Evolutionary conservation across 495 filamentous ascomycete species (phyloP).

Genomic region (Astrothelium subdiscretum): DNA sequence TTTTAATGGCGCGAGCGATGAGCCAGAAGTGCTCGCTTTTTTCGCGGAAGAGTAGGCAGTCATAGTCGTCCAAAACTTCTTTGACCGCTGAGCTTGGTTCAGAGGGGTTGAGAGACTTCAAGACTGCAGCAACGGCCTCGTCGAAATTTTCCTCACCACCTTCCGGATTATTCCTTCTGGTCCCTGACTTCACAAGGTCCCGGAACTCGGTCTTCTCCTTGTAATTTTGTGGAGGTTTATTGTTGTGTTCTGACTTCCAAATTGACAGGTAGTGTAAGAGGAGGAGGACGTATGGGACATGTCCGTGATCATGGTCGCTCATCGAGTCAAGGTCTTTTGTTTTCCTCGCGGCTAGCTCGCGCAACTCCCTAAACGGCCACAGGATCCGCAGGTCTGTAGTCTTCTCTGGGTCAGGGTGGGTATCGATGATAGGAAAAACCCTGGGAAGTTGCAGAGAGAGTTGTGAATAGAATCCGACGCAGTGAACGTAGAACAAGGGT

Average conservation of each 20-base stretch:
- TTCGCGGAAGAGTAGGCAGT: slow-evolving; percentile 28
- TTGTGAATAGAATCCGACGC: slow-evolving; percentile 75
- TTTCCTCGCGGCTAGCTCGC: slow-evolving; percentile 47
- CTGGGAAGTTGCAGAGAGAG: slow-evolving; percentile 66
- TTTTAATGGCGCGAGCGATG: slow-evolving; percentile 66
- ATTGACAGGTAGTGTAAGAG: slow-evolving; percentile 74
- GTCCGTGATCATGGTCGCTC: slow-evolving; percentile 75
- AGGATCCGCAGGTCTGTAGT: slow-evolving; percentile 79
- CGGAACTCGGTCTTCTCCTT: slow-evolving; percentile 80
- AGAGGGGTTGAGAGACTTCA: slow-evolving; percentile 65
- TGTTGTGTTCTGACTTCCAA: slow-evolving; percentile 67
- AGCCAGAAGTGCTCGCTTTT: slow-evolving; percentile 61
- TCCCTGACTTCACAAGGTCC: slow-evolving; percentile 49
- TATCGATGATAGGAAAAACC: slow-evolving; percentile 89
- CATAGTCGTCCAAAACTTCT: slow-evolving; percentile 63
- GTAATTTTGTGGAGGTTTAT: slow-evolving; percentile 58
- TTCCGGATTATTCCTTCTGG: slow-evolving; percentile 65
- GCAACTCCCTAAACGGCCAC: slow-evolving; percentile 77
- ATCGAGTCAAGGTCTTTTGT: slow-evolving; percentile 57
- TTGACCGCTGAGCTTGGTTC: slow-evolving; percentile 54
- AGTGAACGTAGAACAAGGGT: slow-evolving; percentile 74
- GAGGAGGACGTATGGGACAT: slow-evolving; percentile 79
- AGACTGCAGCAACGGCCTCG: slow-evolving; percentile 74
- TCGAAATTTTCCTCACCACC: slow-evolving; percentile 96
- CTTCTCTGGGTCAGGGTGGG: slow-evolving; percentile 79